Base-by-base conservation (phyloP, 192 early-diverging fungal species). In the Coemansia sp. region DNA sequence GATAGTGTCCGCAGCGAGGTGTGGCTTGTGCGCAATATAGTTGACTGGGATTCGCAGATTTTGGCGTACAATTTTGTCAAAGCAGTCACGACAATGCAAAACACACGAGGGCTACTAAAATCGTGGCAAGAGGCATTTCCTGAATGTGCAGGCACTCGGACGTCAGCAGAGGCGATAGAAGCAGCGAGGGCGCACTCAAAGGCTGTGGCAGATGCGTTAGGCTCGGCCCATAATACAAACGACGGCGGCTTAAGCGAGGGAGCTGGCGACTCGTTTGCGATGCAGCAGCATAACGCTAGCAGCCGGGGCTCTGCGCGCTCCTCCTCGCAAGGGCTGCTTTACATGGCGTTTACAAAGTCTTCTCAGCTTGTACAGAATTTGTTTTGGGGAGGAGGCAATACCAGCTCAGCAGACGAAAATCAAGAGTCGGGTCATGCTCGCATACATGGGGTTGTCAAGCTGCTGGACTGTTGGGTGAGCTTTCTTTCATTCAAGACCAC, bases 401-500 rank as follows among this genome's bases (percentile, higher is more conserved):
- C 49, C 35, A 43, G 63, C 21, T 42, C 73, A 31, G 20, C 30
- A n/a, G 60, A 56, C 42, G 51, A 18, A 18, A 30, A 45, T 23
- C 63, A 67, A 48, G 61, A 40, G 26, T 35, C 53, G n/a, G 51
- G 57, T 4, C 31, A 64, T 26, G 59, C 62, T 21, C 57, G 68
- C 10, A 65, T 66, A 58, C 68, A 74, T 7, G 71, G 64, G 18
- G 66, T 77, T 33, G 59, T 71, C 16, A 46, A 68, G 18, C 70
- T 74, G 71, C 60, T 82, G 21, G 53, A 40, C 10, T 61, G 61
- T 18, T 82, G 74, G 74, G 52, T 66, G 9, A 64, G 61, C 37
- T 58, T 68, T 37, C 63, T 77, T 59, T 34, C 71, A 0, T 77
- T 82, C 62, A 72, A 74, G 53, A 82, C 79, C 3, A 77, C 79